These are phyloP conservation scores for Massarina eburnea DNA, from an alignment of 2,329 filamentous ascomycete species.

Conservation along the genomic window DNA sequence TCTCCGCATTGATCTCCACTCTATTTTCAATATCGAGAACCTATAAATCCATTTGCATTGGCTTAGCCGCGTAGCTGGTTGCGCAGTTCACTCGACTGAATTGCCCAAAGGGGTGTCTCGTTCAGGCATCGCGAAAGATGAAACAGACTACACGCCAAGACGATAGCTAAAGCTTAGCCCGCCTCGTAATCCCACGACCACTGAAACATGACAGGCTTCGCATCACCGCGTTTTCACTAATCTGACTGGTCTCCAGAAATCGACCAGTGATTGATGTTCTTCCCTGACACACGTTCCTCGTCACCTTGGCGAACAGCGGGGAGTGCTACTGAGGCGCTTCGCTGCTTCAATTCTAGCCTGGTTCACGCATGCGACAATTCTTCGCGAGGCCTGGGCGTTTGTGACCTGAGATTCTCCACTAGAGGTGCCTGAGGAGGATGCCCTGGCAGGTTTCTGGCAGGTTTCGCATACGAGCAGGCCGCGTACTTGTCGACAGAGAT, in stretches of 20 bases:
- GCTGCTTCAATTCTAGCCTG: not conserved
- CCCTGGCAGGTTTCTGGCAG: constrained; percentile 14
- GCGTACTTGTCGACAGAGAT: constrained; percentile 16
- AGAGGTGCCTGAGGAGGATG: constrained; percentile 3
- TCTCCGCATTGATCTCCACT: too few relatives aligned
- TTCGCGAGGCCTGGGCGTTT: not conserved
- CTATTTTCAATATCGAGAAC: too few relatives aligned
- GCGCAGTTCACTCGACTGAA: too few relatives aligned
- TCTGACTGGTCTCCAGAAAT: constrained; percentile 1
- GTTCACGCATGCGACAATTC: not conserved
- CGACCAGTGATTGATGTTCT: constrained; percentile 5
- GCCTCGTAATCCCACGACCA: constrained; percentile 11
- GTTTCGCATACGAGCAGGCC: constrained; percentile 21
- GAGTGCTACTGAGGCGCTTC: not conserved
- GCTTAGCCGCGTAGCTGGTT: too few relatives aligned
- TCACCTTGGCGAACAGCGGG: constrained; percentile 3
- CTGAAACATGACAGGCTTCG: constrained; percentile 29
- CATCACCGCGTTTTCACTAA: not conserved
- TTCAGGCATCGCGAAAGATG: constrained; percentile 5
- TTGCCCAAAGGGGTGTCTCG: too few relatives aligned
- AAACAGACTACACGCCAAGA: constrained; percentile 23
- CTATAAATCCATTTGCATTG: too few relatives aligned
- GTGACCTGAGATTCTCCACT: constrained; percentile 1
- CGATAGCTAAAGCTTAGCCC: constrained; percentile 18
- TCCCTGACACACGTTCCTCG: constrained; percentile 5